phyloP scores from a whole-genome alignment of 1,284 basidiomycete genomes.

The Meira miltonrushii region DNA sequence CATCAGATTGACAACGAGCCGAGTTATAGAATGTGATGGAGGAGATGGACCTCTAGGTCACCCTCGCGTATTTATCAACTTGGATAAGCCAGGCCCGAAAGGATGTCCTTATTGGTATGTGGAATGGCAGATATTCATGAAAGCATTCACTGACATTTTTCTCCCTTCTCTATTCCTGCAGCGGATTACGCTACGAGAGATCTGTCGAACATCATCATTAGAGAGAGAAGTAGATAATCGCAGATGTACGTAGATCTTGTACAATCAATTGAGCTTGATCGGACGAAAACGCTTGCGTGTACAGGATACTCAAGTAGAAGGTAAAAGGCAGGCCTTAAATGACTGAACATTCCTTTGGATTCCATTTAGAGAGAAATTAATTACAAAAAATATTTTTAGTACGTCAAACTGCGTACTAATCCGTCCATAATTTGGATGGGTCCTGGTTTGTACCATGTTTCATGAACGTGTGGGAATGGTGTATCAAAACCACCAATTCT shows the following conservation, averaged over 20 bases:
- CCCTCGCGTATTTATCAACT: conserved; percentile 91
- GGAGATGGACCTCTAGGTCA: conserved; percentile 86
- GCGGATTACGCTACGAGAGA: conserved; percentile 12
- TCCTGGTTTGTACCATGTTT: conserved; percentile 13
- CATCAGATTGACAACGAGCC: conserved; percentile 69
- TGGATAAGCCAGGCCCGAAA: conserved; percentile 55
- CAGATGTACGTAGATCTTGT: too few species aligned
- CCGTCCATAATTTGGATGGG: conserved; percentile 10
- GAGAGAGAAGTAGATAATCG: not conserved
- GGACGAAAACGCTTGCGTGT: too few species aligned
- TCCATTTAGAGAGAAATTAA: not conserved
- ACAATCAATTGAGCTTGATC: too few species aligned
- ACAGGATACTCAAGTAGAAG: too few species aligned
- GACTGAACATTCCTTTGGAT: too few species aligned
- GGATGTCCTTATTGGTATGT: conserved; percentile 29
- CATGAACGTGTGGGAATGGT: conserved; percentile 21
- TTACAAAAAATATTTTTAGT: conserved; percentile 7
- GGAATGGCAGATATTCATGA: not conserved
- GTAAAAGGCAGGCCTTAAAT: too few species aligned
- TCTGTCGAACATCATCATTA: conserved; percentile 9
- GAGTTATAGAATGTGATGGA: conserved; percentile 87
- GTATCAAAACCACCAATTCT: conserved; percentile 21
- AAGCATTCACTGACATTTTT: not conserved
- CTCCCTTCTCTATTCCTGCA: not conserved
- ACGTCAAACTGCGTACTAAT: conserved; percentile 16